Conservation (phyloP, 2,329 filamentous ascomycete species). For the Exophiala aquamarina region DNA sequence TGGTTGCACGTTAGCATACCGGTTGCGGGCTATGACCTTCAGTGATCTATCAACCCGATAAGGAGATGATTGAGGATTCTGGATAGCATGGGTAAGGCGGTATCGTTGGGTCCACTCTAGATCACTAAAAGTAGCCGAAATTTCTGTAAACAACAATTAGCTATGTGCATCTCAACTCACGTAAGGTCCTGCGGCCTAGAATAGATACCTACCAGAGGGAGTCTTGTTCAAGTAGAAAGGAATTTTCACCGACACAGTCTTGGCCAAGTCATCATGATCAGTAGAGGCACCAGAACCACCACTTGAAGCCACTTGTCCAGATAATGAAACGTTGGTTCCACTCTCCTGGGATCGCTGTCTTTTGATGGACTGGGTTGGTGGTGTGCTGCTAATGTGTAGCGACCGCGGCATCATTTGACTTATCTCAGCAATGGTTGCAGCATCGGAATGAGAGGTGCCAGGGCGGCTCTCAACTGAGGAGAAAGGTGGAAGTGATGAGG, state of each 20-base stretch:
- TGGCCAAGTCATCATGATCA: slow-evolving; percentile 8
- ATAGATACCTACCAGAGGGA: slow-evolving; percentile 21
- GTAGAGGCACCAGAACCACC: not conserved
- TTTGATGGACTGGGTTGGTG: slow-evolving; percentile 19
- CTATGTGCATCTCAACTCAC: no score
- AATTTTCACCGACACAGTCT: slow-evolving; percentile 18
- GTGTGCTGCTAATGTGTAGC: slow-evolving; percentile 20
- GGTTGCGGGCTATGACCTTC: slow-evolving; percentile 66
- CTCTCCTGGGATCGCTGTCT: slow-evolving; percentile 25
- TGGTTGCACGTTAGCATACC: slow-evolving; percentile 86
- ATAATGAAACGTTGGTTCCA: slow-evolving; percentile 6
- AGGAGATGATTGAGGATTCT: slow-evolving; percentile 50
- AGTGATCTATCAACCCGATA: slow-evolving; percentile 61
- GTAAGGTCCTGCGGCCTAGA: no score
- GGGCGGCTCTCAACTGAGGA: slow-evolving; percentile 18
- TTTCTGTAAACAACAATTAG: slow-evolving; percentile 47
- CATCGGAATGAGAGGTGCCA: slow-evolving; percentile 24
- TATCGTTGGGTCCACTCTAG: slow-evolving; percentile 61
- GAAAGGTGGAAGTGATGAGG: slow-evolving; percentile 18
- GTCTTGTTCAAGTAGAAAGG: slow-evolving; percentile 27
- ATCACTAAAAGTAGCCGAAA: slow-evolving; percentile 60
- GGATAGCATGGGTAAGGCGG: slow-evolving; percentile 50
- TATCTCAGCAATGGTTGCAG: slow-evolving; percentile 24
- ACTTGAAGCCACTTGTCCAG: slow-evolving; percentile 12
- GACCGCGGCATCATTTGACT: slow-evolving; percentile 27